Percentiles rank a stretch among this genome's conserved stretches.
phyloP scores from a whole-genome alignment of 2,329 filamentous ascomycete species.

The Exophiala mesophila region DNA sequence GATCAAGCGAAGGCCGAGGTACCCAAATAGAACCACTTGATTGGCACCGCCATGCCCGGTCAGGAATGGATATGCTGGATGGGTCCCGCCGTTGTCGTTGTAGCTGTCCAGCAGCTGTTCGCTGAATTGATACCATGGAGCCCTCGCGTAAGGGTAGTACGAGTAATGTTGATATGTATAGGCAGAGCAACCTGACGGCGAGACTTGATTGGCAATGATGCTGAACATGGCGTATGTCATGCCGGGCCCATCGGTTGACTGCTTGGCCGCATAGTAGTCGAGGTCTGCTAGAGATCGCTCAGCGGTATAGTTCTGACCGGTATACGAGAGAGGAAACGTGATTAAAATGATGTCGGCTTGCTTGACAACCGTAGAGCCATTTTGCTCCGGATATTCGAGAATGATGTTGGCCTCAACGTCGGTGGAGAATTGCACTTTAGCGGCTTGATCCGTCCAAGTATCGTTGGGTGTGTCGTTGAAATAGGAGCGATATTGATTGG shows the following conservation, averaged over 20 bases:
- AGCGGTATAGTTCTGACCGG: conserved; percentile 47
- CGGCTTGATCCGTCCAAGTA: conserved; percentile 54
- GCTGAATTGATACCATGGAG: conserved; percentile 66
- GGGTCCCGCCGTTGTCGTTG: conserved; percentile 57
- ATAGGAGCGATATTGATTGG: conserved; percentile 53
- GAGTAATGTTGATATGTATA: conserved; percentile 64
- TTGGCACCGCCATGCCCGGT: conserved; percentile 67
- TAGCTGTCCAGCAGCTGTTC: conserved; percentile 63
- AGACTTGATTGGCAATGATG: conserved; percentile 61
- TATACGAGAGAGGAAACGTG: conserved; percentile 60
- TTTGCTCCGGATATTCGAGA: conserved; percentile 62
- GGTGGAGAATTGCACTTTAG: conserved; percentile 53
- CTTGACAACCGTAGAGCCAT: conserved; percentile 61
- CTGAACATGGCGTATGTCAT: conserved; percentile 71
- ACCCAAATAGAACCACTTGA: conserved; percentile 63
- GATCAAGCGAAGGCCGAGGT: conserved; percentile 58
- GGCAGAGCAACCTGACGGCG: conserved; percentile 61
- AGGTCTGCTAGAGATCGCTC: conserved; percentile 52
- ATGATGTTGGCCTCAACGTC: conserved; percentile 55
- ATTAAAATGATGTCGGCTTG: conserved; percentile 66
- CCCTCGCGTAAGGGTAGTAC: conserved; percentile 59
- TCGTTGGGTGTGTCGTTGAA: conserved; percentile 53
- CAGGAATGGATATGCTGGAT: conserved; percentile 66
- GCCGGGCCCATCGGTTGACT: conserved; percentile 62
- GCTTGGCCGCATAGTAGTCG: conserved; percentile 65